Evolutionary conservation across 306 rosid species (phyloP).

Genomic region (Quercus cerris): DNA sequence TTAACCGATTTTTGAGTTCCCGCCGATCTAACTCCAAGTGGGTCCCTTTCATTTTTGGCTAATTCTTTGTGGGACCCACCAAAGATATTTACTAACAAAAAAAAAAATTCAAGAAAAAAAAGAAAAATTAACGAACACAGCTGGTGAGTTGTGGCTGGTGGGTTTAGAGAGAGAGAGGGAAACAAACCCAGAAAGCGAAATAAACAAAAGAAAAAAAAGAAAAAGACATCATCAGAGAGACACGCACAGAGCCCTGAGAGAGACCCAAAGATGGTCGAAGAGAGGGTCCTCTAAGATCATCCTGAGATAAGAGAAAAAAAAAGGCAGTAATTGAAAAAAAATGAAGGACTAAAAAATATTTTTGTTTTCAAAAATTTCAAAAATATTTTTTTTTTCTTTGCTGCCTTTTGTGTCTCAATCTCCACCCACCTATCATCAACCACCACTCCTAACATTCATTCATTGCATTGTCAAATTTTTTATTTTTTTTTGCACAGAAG

Average conservation of each 20-base stretch:
- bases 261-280: conserved; percentile 75
- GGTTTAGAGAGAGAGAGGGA: conserved; percentile 22
- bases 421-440: conserved; percentile 2
- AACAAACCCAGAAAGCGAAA: conserved; percentile 18
- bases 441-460: conserved; percentile 21
- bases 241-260: conserved; percentile 22
- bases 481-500: no score
- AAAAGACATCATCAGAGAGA: background rate
- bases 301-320: conserved; percentile 25
- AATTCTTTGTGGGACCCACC: no score
- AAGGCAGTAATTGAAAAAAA: conserved; percentile 56
- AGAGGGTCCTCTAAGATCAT: conserved; percentile 87
- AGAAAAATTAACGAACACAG: conserved; percentile 23
- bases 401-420: conserved; percentile 78
- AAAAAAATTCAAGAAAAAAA: background rate
- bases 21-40: conserved; percentile 10
- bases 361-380: background rate
- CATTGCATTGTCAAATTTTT: background rate
- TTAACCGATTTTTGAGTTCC: background rate
- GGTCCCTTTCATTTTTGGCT: no score
- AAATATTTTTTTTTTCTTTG: conserved; percentile 39
- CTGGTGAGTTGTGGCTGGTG: conserved; percentile 42
- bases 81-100: no score
- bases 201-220: background rate
- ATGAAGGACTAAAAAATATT: background rate